phyloP scores from a whole-genome alignment of 176 grass and related monocot species.

The Miscanthus lutarioriparius region DNA sequence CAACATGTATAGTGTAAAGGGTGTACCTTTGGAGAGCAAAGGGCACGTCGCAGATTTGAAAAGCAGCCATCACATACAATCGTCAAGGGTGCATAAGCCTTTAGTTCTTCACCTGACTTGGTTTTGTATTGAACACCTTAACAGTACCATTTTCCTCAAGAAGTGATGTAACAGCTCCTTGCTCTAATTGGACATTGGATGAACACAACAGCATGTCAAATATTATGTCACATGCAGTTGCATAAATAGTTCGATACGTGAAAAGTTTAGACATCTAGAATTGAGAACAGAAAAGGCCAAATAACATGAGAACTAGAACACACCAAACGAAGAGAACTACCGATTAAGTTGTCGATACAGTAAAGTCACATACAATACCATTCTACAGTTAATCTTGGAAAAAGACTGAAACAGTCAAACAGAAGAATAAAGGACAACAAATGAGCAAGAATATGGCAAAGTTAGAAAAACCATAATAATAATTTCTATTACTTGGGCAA shows the following conservation, averaged over 20 bases:
- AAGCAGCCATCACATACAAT: slow-evolving; percentile 99
- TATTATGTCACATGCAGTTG: not conserved
- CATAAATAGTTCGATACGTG: not conserved
- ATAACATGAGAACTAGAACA: not conserved
- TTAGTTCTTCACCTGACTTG: slow-evolving; percentile 78
- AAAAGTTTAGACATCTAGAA: not conserved
- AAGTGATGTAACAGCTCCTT: slow-evolving; percentile 91
- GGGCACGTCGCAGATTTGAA: slow-evolving; percentile 80
- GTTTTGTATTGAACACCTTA: slow-evolving; percentile 85
- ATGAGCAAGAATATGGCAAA: slow-evolving; percentile 6
- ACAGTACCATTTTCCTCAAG: slow-evolving; percentile 88
- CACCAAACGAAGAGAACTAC: no score
- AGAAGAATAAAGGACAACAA: not conserved
- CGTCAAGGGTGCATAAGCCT: slow-evolving; percentile 77
- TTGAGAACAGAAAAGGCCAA: not conserved
- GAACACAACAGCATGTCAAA: not conserved
- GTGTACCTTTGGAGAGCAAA: slow-evolving; percentile 87
- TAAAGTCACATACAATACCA: not conserved
- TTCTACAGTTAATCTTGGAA: not conserved
- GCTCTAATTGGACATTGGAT: slow-evolving; percentile 80
- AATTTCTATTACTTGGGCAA: slow-evolving; percentile 67
- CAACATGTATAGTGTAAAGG: slow-evolving; percentile 15
- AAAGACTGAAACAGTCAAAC: not conserved
- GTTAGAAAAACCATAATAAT: not conserved
- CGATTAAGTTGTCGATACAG: no score